Base-by-base conservation (phyloP, 768 basidiomycete genomes). In the Trametes punicea region DNA sequence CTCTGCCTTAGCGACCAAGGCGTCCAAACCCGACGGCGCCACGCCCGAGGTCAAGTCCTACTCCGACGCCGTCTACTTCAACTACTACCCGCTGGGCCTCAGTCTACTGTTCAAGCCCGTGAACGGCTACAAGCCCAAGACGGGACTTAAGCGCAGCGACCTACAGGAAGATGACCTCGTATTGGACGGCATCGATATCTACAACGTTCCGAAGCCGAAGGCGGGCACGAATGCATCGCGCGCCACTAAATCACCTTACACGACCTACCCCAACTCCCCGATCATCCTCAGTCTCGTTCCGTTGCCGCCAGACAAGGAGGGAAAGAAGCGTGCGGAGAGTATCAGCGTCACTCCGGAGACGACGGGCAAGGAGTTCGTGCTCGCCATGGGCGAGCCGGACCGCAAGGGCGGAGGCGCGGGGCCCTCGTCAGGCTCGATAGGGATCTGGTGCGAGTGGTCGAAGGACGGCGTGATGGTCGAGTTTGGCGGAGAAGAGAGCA, bases 401-500 rank as follows among this genome's bases (percentile, higher is more conserved):
- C 78, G 90, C 58, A 98, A 97, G 69, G 95, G 95, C 6, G 93
- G 94, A 20, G 94, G 95, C 1, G 75, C 83, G 8, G 91, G 91
- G 0, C 90, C 91, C 11, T 87, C 86, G 20, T 82, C 84, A 2
- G 89, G 90, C 34, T 91, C 88, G 29, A 89, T 96, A 62, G 87
- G 86, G 26, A 92, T 96, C 62, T 97, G 93, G 91, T 89, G 93
- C 61, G 93, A 97, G 70, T 97, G 93, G 94, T 77, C 83, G 25
- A 79, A 74, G 62, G 80, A 86, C 57, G 91, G 90, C 2, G 67
- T 93, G 31, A 90, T 93, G 89, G 80, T 91, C 11, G 91, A 93
- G 64, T 90, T 91, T 67, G 90, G 88, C 0, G 90, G 89, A 1
- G 80, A 81, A 45, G 83, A 89, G 57, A 84, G 87, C 11, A 80